Base-by-base conservation (phyloP, 805 yeast species). In the Candida jianshihensis region DNA sequence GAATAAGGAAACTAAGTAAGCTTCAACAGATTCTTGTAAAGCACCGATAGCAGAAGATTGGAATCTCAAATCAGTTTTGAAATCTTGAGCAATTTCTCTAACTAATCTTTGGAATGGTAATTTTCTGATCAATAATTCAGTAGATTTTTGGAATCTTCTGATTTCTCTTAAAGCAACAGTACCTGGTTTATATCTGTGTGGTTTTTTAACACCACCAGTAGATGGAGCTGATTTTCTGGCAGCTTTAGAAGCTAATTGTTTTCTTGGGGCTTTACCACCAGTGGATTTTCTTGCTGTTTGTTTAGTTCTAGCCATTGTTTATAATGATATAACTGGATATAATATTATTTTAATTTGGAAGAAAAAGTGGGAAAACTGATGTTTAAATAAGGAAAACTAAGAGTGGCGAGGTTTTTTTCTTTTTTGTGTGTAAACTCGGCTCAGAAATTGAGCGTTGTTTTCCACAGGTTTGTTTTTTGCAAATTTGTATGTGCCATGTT, bases 31-130 rank as follows among this genome's bases (percentile, higher is more conserved):
- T 71, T 92, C 98, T 68, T 90, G 98, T 56, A 90, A 73, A 52
- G 98, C 98, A 70, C 95, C 89, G 50, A 90, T 83, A 49, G 98
- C 98, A 49, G 95, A 84, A 39, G 96, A 84, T 68, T 90, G 97
- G 81, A 92, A 90, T 75, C 96, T 81, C 66, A 88, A 76, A 61
- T 84, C 94, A 54, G 90, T 78, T 73, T 81, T 83, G 78, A 84
- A 83, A 63, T 88, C 96, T 66, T 83, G 90, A 47, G 96, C 95
- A 47, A 90, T 86, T 70, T 89, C 96, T 66, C 96, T 77, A 40
- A 89, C 96, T 61, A 89, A 76, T 75, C 97, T 81, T 66, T 90
- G 96, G 82, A 90, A 90, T 42, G 97, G 97, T 54, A 90, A 76
- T 68, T 90, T 90, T 75, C 95, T 84, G 68, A 90, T 86, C 68